A percentile compares a stretch with the other conserved stretches of the same genome.
Conservation (phyloP, 495 filamentous ascomycete species). For the Penicillium desertorum region DNA sequence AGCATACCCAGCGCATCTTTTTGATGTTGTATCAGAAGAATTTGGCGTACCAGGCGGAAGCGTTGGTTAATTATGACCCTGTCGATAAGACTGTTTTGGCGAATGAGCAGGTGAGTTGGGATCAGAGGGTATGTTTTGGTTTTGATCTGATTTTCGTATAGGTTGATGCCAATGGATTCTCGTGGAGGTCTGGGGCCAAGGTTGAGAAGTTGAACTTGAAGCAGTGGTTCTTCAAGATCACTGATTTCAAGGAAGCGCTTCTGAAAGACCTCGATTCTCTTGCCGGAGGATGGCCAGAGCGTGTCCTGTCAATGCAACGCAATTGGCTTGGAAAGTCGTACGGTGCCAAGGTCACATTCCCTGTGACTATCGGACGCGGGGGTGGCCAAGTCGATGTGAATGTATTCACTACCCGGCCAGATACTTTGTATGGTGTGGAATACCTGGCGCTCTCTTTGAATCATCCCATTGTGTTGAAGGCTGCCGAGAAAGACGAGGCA, state of each 20-base stretch:
- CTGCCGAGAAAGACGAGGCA: conserved; percentile 57
- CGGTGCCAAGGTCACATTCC: conserved; percentile 72
- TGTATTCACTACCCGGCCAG: conserved; percentile 79
- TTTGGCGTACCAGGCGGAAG: conserved; percentile 75
- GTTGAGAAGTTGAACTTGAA: conserved; percentile 77
- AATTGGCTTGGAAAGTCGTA: conserved; percentile 84
- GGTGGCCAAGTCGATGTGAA: conserved; percentile 49
- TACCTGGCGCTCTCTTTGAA: conserved; percentile 76
- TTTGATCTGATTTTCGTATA: conserved; percentile 15
- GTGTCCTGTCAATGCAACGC: conserved; percentile 77
- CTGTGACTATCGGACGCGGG: conserved; percentile 42
- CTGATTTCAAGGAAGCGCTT: conserved; percentile 70
- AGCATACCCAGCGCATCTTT: conserved; percentile 85
- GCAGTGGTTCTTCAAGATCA: conserved; percentile 90
- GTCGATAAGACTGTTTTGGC: conserved; percentile 86
- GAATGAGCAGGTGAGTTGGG: conserved; percentile 66
- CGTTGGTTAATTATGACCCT: conserved; percentile 86
- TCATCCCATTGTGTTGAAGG: conserved; percentile 65
- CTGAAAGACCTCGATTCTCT: conserved; percentile 70
- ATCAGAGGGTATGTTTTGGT: conserved; percentile 4
- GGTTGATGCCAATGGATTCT: conserved; percentile 77
- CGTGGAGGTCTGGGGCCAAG: conserved; percentile 84
- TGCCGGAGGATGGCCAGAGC: conserved; percentile 70
- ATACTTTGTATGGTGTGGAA: conserved; percentile 81
- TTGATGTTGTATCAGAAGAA: conserved; percentile 67